These are phyloP conservation scores for Boletus vinaceobasis DNA, from an alignment of 768 basidiomycete species.

Conservation along the genomic window DNA sequence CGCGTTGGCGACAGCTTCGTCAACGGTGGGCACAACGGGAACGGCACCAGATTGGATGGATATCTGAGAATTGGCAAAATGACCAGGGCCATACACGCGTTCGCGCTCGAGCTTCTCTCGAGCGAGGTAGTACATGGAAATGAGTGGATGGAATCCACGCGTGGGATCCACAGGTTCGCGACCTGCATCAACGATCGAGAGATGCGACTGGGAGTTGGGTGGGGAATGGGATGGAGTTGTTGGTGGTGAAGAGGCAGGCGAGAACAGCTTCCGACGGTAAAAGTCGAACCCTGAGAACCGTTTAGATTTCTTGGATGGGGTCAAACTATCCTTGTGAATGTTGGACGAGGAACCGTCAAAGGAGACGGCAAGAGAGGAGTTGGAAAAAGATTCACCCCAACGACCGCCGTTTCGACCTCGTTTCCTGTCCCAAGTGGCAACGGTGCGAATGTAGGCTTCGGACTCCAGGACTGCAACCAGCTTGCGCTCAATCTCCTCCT, in stretches of 20 bases:
- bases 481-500: constrained; percentile 78
- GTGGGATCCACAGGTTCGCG: constrained; percentile 76
- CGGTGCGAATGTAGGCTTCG: constrained; percentile 70
- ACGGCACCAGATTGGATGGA: constrained; percentile 43
- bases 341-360: constrained; percentile 46
- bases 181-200: constrained; percentile 46
- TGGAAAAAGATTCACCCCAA: constrained; percentile 57
- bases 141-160: constrained; percentile 87
- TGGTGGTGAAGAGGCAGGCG: constrained; percentile 46
- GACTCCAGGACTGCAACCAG: constrained; percentile 71
- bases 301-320: constrained; percentile 61
- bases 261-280: constrained; percentile 85
- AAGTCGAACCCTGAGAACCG: constrained; percentile 97
- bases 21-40: constrained; percentile 12
- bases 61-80: constrained; percentile 90
- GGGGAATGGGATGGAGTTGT: constrained; percentile 58
- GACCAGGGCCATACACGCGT: constrained; percentile 86
- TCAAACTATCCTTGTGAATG: constrained; percentile 39
- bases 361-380: constrained; percentile 67
- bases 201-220: constrained; percentile 54
- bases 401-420: constrained; percentile 44
- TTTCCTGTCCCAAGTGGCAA: constrained; percentile 77
- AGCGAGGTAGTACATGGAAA: constrained; percentile 95
- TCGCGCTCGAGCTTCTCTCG: constrained; percentile 96
- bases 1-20: constrained; percentile 19